Evolutionary conservation across 164 flowering plant species (phyloP), one percentile per base, ranked within the genome.

Genomic region (Nelumbo lutea): DNA sequence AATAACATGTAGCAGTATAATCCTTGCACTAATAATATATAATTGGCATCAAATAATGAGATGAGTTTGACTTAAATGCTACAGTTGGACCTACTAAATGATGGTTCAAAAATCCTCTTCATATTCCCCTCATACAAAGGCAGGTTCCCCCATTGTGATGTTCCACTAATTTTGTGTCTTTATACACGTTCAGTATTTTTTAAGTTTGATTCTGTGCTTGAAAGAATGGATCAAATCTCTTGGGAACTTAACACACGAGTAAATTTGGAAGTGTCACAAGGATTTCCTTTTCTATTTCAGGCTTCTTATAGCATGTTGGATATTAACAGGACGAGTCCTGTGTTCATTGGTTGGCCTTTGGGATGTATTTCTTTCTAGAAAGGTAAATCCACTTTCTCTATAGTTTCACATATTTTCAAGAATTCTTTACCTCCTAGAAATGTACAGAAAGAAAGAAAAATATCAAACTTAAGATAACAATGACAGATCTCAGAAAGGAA

Each of bases 261-360:
- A 27, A 27, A 27, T 6, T 65, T 27, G 9, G 58, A 44, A 42
- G 11, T 44, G 4, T 57, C 73, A 70, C 9, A 69, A 59, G 14
- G 45, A 64, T n/a, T 64, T 62, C 8, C 11, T 42, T 48, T 64
- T 65, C 9, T 67, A 38, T 73, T 78, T 47, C 93, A 93, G 98
- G 77, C 70, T 93, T 5, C 76, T 93, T 9, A 70, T 69, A 39
- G 6, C 88, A 0, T 87, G 94, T 70, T 91, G 97, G 98, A 39
- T 83, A 27, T 72, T 89, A 56, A 86, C 88, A 41, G 72, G 27
- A 27, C 27, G 27, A 27, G 27, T 69, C 53, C 48, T 93, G 11
- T 87, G 90, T 77, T 93, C 0, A 27, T 27, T 27, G 98, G 93
- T 1, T 88, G 44, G 79, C 78, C 75, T 91, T 88, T 66, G 98